phyloP scores from a whole-genome alignment of 257 asterid genomes.

The Avicennia marina region DNA sequence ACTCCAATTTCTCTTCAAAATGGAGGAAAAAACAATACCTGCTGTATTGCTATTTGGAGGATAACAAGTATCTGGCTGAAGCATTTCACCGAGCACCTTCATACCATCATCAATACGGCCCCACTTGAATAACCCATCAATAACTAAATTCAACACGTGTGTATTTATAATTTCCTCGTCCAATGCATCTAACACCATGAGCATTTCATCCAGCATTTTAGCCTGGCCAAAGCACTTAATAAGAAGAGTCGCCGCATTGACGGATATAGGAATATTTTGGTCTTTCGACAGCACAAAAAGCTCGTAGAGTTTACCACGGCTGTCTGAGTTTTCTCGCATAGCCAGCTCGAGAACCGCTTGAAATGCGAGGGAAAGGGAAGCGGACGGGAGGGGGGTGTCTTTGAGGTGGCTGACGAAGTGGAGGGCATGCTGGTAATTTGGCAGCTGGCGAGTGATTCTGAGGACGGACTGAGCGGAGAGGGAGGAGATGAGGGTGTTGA shows the following conservation, averaged over 20 bases:
- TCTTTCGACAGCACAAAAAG: constrained; percentile 41
- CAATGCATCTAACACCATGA: constrained; percentile 32
- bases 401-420: constrained; percentile 48
- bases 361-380: constrained; percentile 44
- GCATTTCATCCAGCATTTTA: constrained; percentile 45
- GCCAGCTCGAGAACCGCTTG: constrained; percentile 65
- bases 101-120: constrained; percentile 53
- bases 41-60: constrained; percentile 46
- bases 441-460: constrained; percentile 59
- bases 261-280: constrained; percentile 35
- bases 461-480: constrained; percentile 46
- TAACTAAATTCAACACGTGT: constrained; percentile 39
- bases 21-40: constrained; percentile 30
- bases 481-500: constrained; percentile 46
- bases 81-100: constrained; percentile 79
- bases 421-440: constrained; percentile 47
- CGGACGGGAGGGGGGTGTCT: constrained; percentile 15
- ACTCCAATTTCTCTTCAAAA: constrained; percentile 34
- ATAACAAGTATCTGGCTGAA: constrained; percentile 21
- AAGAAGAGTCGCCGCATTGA: constrained; percentile 51
- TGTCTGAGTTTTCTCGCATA: constrained; percentile 31
- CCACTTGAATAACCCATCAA: constrained; percentile 33
- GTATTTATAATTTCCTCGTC: constrained; percentile 34
- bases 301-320: constrained; percentile 36
- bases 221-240: constrained; percentile 46